Conservation (phyloP, 225 moss, liverwort and hornwort genomes). For the Physcomitrellopsis africana region DNA sequence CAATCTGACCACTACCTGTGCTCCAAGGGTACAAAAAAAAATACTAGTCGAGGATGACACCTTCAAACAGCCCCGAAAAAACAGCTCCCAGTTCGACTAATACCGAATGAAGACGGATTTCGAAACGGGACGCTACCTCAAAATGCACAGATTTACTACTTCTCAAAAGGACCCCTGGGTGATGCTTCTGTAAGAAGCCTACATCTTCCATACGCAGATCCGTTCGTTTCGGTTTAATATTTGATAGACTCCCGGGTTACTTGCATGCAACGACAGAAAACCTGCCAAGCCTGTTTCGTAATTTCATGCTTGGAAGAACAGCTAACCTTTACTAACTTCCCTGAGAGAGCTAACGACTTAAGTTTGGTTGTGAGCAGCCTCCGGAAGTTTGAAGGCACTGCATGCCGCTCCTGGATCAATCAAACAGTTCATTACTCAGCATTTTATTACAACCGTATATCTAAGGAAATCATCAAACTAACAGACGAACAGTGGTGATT, state of each 20-base stretch:
- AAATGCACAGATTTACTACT: too few species aligned
- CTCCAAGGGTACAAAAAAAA: too few species aligned
- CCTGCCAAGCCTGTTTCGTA: constrained; percentile 36
- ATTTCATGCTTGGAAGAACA: constrained; percentile 35
- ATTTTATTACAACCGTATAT: constrained; percentile 34
- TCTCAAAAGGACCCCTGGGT: not conserved
- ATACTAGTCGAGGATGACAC: not conserved
- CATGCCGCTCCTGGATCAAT: too few species aligned
- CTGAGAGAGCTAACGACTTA: too few species aligned
- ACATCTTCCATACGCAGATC: constrained; percentile 30
- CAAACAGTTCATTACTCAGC: constrained; percentile 7
- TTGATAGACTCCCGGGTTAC: constrained; percentile 30
- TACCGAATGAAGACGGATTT: constrained; percentile 11
- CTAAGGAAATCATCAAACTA: constrained; percentile 33
- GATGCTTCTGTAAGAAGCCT: constrained; percentile 26
- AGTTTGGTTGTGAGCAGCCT: too few species aligned
- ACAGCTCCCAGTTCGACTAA: constrained; percentile 34
- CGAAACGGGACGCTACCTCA: too few species aligned
- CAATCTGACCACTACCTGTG: too few species aligned
- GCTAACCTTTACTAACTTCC: too few species aligned
- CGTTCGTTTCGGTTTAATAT: constrained; percentile 40
- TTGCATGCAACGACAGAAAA: constrained; percentile 42
- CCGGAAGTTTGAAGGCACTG: too few species aligned
- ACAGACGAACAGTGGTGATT: constrained; percentile 27
- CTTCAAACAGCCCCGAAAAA: constrained; percentile 16